Base-by-base conservation (phyloP, 768 basidiomycete genomes). In the Amanita molliuscula region DNA sequence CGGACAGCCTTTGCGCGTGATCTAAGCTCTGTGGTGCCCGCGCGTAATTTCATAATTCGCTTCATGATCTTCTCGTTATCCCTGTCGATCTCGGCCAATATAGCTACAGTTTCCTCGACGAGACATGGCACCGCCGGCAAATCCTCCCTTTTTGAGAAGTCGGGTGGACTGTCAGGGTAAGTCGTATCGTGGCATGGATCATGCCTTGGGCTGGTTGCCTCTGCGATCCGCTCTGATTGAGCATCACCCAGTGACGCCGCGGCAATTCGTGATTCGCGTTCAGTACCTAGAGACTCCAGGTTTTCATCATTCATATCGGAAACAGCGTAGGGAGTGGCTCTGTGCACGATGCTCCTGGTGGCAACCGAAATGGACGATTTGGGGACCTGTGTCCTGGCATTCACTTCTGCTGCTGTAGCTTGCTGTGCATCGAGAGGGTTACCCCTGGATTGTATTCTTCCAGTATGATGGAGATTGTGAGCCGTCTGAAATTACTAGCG, bases 131-230 rank as follows among this genome's bases (percentile, higher is more conserved):
- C 48, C 13, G 56, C 59, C 25, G 55, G 52, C 7, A 49, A 50
- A 31, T 57, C 53, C 6, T 53, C 56, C 20, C 49, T 54, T 20
- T 47, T 45, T 10, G 43, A 46, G 26, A 38, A n/a, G 10, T 47
- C 28, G 6, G 46, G 34, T 2, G 58, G 56, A 49, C 60, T 61
- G 18, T 53, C 55, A 5, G 58, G 58, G 20, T 47, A 47, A 25
- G 25, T 28, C 2, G 33, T 44, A 15, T 40, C 25, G 18, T 16
- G 28, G 34, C 21, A 3, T 4, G 36, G 15, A 23, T 16, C 23
- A n/a, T 31, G 15, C 15, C 18, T n/a, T 11, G 7, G 29, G 15
- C 13, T 18, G n/a, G 16, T 13, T 38, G 37, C 10, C 11, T 42
- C 16, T 13, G 38, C 38, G 3, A n/a, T 16, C 26, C 16, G 26